Base-by-base conservation (phyloP, 148 eudicot species). In the Camellia granthamiana region DNA sequence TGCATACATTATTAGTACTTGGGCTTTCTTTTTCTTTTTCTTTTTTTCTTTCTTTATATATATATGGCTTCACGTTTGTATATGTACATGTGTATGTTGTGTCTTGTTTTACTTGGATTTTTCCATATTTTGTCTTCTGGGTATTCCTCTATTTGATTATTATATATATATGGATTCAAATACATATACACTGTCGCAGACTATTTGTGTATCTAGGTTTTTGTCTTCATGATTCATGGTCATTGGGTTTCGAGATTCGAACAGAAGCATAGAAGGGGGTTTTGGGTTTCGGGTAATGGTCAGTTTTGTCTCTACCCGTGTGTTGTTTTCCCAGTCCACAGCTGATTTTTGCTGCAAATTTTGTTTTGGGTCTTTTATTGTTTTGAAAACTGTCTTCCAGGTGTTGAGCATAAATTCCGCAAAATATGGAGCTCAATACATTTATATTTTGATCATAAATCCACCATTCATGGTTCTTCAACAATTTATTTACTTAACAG, bases 31-130 rank as follows among this genome's bases (percentile, higher is more conserved):
- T 85, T 65, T 76, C 84, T 88, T 84, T 85, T 87, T 67, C 88
- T 83, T 82, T 84, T 84, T 75, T 82, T 87, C 86, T 81, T 82
- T 79, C 78, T 83, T 83, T 85, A 85, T 85, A 85, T 87, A 79
- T 78, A 75, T 68, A 66, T 79, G 55, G 81, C 80, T 82, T 83
- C 76, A 75, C 87, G 78, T 81, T 78, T 86, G 56, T 44, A 78
- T 44, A 78, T n/a, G 43, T 49, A 74, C 76, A 56, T 82, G 16
- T 30, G 21, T 47, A 47, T 77, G 59, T 59, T 41, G 72, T 80
- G 87, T 85, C 87, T 86, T 80, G 73, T 83, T 30, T 78, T 70
- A 69, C 81, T 87, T 86, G 85, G 83, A 78, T 78, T 85, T 85
- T 83, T 83, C 79, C 75, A 16, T 63, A 71, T 70, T 87, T 87